Base-by-base conservation (phyloP, 1,284 basidiomycete species). In the Leccinum fuscescens region DNA sequence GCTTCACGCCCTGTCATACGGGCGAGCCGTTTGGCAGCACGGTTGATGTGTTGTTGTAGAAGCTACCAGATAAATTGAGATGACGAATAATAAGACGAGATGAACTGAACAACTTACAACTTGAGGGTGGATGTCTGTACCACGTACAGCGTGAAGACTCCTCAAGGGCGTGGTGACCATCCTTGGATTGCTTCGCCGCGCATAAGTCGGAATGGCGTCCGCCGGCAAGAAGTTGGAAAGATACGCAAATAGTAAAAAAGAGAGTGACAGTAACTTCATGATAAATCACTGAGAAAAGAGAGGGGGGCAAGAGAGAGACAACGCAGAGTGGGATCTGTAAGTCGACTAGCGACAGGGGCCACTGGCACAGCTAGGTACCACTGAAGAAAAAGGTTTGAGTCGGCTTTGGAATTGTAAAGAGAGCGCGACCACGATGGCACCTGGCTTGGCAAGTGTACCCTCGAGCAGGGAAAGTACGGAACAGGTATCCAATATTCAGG, bases 11-110 rank as follows among this genome's bases (percentile, higher is more conserved):
- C 84, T 7, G 82, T 84, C 85, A 92, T 89, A 58, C 80, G 85
- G 4, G 89, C 88, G 59, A 86, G 78, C 59, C 90, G 88, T 60
- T 79, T 82, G 60, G 83, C 77, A 58, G 82, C 79, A 56, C 84
- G 83, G 74, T 91, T 92, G 63, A 89, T 82, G 67, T 88, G 80
- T 74, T 88, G 90, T 72, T 91, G 89, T 51, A 87, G 74, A 58
- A 82, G 73, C 90, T 92, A 59, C 35, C 17, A 48, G 56, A 50
- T 22, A n/a, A 54, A 24, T 24, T 6, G 15, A 22, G 35, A 22
- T 6, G 3, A 15, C n/a, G 2, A 55, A 24, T n/a, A 8, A 52
- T 1, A 22, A 24, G 4, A 54, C 9, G 8, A 14, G 12, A 37
- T 12, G n/a, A 15, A 55, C 22, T 20, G 5, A 20, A 4, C n/a